Base-by-base conservation (phyloP, 2,329 filamentous ascomycete genomes). In the Cryphonectria carpinicola region DNA sequence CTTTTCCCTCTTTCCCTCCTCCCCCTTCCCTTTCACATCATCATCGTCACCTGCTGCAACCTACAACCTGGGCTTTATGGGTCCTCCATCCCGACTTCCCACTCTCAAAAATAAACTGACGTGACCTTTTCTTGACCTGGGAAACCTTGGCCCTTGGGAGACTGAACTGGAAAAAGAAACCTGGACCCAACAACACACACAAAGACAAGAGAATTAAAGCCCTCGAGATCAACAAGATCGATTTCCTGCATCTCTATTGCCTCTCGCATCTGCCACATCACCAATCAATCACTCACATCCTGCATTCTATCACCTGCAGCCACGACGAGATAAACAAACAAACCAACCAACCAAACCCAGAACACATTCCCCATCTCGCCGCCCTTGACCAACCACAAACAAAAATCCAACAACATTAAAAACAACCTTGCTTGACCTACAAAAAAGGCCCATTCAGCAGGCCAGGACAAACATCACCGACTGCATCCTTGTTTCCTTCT, bases 21-120 rank as follows among this genome's bases (percentile, higher is more conserved):
- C 52, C 25, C n/a, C 52, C 25, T 28, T 14, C n/a, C 52, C n/a
- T 8, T 7, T 6, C 56, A 60, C 56, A 35, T 61, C 56, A 35
- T 37, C 58, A 61, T 39, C 58, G 35, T 61, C 58, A 61, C 58
- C 32, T 61, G 58, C 28, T 43, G 41, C 41, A 43, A 17, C 43
- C 43, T 49, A 49, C 43, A 49, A 37, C 56, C 56, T 37, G 43
- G 43, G 43, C 43, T 61, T 6, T 61, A n/a, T 61, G 58, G 58
- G 35, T 10, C 58, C 54, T 25, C 17, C 28, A 43, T 43, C 28
- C 35, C 25, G 35, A 61, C 56, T 61, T 39, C 58, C 32, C 17
- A 61, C 58, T 61, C 58, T 61, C 28, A 3, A n/a, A n/a, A 61
- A 14, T n/a, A 49, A 35, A 35, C 58, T 61, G 58, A 37, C 58